phyloP scores from a whole-genome alignment of 2,329 filamentous ascomycete genomes.

The Chaetomiaceae sp. region DNA sequence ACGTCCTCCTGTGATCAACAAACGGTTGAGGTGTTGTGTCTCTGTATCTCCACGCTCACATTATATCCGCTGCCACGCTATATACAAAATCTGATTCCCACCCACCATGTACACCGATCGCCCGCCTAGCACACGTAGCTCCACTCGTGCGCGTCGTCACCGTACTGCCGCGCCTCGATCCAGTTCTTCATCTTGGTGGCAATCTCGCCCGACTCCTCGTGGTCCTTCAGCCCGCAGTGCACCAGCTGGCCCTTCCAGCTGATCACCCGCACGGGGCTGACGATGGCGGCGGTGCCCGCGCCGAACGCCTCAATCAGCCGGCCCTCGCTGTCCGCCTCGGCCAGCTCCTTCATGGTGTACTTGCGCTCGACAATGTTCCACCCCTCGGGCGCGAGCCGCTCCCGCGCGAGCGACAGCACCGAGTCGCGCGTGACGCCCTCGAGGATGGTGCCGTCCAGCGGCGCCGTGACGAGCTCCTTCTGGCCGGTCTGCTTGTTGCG shows the following conservation, averaged over 20 bases:
- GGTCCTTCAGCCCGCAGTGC: slow-evolving; percentile 72
- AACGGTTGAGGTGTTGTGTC: too few species aligned
- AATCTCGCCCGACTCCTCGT: slow-evolving; percentile 82
- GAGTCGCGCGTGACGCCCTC: slow-evolving; percentile 93
- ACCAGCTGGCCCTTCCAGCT: slow-evolving; percentile 79
- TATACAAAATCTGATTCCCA: slow-evolving; percentile 7
- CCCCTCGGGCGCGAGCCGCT: slow-evolving; percentile 75
- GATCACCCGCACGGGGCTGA: slow-evolving; percentile 83
- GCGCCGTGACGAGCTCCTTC: slow-evolving; percentile 90
- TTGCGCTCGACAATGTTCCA: slow-evolving; percentile 88
- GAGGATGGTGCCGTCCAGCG: slow-evolving; percentile 91
- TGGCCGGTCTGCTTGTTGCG: slow-evolving; percentile 80
- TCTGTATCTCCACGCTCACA: neutral
- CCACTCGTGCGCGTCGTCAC: slow-evolving; percentile 88
- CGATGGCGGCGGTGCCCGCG: slow-evolving; percentile 86
- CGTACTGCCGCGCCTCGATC: slow-evolving; percentile 95
- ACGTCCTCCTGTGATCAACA: too few species aligned
- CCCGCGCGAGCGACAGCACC: slow-evolving; percentile 75
- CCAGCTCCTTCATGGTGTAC: slow-evolving; percentile 82
- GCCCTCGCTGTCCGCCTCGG: slow-evolving; percentile 75
- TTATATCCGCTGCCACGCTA: slow-evolving; percentile 2
- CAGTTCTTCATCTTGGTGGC: slow-evolving; percentile 86
- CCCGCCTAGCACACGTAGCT: slow-evolving; percentile 51
- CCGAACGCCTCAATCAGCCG: slow-evolving; percentile 90
- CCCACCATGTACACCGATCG: neutral